These are phyloP conservation scores for Trichosporon sp. DNA, from an alignment of 1,284 basidiomycete genomes.

Conservation along the genomic window DNA sequence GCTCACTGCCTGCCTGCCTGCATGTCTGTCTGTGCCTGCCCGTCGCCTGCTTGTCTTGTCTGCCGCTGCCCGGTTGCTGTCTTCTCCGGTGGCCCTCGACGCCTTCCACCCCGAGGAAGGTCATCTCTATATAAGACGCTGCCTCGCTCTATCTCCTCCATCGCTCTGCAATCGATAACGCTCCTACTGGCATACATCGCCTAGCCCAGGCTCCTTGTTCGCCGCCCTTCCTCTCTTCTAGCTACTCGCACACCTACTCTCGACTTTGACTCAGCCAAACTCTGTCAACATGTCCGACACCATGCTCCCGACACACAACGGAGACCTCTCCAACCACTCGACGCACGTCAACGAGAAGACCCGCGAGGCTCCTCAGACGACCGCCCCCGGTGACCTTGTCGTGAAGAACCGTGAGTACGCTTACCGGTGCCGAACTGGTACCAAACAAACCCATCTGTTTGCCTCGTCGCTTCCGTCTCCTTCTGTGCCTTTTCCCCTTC, in stretches of 20 bases:
- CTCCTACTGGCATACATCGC: background rate
- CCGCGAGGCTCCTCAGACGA: background rate
- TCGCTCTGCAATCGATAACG: background rate
- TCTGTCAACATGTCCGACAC: conserved; percentile 7
- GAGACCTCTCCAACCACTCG: conserved; percentile 3
- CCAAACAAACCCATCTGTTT: background rate
- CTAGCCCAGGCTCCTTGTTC: background rate
- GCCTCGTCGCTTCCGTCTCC: background rate
- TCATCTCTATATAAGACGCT: background rate
- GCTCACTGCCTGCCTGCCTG: too few species aligned
- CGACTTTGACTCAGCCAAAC: background rate
- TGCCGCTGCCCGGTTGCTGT: background rate
- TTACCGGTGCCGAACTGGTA: background rate
- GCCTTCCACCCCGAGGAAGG: background rate
- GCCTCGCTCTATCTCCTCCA: background rate
- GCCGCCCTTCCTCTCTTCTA: background rate
- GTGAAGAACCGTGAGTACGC: conserved; percentile 16
- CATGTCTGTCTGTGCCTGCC: too few species aligned
- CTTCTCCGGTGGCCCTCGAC: background rate
- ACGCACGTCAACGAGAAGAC: conserved; percentile 7
- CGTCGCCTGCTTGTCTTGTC: background rate
- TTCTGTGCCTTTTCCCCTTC: background rate
- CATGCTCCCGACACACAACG: conserved; percentile 9
- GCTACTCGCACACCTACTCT: background rate
- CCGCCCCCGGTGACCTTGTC: conserved; percentile 7